Base-by-base conservation (phyloP, 1,284 basidiomycete genomes). In the Caloboletus firmus region DNA sequence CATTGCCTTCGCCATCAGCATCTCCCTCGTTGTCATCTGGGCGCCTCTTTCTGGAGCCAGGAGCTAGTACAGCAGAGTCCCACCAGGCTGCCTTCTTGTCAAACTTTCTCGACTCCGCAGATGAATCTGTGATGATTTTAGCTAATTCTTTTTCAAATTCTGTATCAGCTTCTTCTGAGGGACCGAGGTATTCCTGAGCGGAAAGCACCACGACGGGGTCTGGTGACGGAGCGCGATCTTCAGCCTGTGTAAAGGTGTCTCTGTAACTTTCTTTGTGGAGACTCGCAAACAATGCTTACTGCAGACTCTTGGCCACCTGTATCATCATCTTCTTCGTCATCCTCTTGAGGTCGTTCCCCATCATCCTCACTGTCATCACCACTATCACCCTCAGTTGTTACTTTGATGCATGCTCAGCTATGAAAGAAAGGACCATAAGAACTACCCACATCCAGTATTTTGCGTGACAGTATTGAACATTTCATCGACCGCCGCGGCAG, bases 91-190 rank as follows among this genome's bases (percentile, higher is more conserved):
- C 86, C 71, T 89, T 92, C 72, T 87, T 88, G 67, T 93, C 89
- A 20, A 93, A 83, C 63, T 90, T 92, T 54, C 91, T 76, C n/a
- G 87, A 80, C 65, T 95, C 85, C 11, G 85, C 79, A 39, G 91
- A 90, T 8, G 83, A 89, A 62, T 96, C 93, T 0, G 90, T 91
- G 45, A 97, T 86, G 78, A 99, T 89, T 74, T 93, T 96, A 1
- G 96, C 94, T 26, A 99, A 83, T 70, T 99, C 97, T 68, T 94
- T 93, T 11, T 87, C 92, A 66, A 99, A 98, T 42, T 96, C 96
- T 7, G 87, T 90, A 45, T 96, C 91, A 30, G 92, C 95, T 64
- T 96, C 93, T 61, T 91, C 87, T 2, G 86, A 83, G 3, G 89
- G 89, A 10, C 90, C 90, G 26, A 89, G 71, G 57, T 79, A 77